phyloP scores from a whole-genome alignment of 192 early-diverging fungal species.

The Powellomyces hirtus region DNA sequence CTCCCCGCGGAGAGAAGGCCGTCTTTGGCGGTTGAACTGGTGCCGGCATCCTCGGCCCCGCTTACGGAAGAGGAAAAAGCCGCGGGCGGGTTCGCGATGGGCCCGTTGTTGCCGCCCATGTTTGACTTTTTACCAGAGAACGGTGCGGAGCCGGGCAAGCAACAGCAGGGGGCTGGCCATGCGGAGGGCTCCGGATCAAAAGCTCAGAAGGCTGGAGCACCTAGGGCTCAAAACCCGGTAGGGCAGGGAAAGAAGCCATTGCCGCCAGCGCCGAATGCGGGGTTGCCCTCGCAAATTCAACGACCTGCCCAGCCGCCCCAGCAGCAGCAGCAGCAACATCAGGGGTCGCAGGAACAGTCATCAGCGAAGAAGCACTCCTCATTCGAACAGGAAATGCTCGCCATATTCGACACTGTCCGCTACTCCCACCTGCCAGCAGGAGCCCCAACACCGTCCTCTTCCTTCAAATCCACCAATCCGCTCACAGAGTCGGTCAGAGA shows the following conservation, averaged over 20 bases:
- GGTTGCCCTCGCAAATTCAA: no score
- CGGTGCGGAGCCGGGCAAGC: no score
- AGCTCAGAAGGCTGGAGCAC: no score
- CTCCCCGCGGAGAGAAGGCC: not conserved
- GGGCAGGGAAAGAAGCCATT: no score
- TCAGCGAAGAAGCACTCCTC: not conserved
- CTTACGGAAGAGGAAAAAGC: not conserved
- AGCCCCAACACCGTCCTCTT: not conserved
- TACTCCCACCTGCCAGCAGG: not conserved
- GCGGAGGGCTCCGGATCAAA: no score
- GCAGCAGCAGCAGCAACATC: not conserved
- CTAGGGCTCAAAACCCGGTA: no score
- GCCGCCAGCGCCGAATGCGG: no score
- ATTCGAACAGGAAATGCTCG: slow-evolving; percentile 25
- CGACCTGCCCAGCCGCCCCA: not conserved
- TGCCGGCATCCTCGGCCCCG: not conserved
- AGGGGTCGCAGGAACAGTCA: not conserved
- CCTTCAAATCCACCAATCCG: not conserved
- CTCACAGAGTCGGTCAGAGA: not conserved
- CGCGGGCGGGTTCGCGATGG: slow-evolving; percentile 7
- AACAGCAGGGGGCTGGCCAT: no score
- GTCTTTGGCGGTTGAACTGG: not conserved
- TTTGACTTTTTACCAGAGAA: not conserved
- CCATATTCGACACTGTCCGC: slow-evolving; percentile 18
- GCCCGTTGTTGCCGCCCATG: not conserved